Conservation (phyloP, 768 basidiomycete genomes). For the Suillus clintonianus region DNA sequence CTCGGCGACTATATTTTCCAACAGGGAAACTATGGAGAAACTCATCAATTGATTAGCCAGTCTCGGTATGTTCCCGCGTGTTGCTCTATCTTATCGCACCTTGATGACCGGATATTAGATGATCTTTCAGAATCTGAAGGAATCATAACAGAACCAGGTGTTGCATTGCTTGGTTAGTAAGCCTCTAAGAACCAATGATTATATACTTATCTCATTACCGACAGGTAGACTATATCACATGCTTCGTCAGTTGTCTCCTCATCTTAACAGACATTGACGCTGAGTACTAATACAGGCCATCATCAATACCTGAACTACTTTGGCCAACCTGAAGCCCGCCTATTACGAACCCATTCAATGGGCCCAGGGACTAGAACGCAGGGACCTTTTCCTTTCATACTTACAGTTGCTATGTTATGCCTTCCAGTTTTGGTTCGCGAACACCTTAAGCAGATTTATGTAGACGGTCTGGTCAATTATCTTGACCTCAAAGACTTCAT, state of each 20-base stretch:
- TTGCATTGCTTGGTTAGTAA: neutral
- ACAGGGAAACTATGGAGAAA: neutral
- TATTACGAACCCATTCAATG: neutral
- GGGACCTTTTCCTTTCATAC: neutral
- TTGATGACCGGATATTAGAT: no score
- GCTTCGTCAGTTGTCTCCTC: neutral
- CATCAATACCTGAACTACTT: neutral
- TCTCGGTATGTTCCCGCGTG: no score
- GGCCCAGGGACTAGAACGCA: neutral
- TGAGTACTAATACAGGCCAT: no score
- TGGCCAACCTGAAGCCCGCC: neutral
- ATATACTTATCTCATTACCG: no score
- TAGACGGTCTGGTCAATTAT: neutral
- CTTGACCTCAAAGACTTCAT: neutral
- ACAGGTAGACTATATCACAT: slow-evolving; percentile 2
- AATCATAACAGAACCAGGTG: neutral
- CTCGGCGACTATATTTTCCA: neutral
- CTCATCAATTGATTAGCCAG: neutral
- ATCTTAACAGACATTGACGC: no score
- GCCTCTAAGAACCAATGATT: no score
- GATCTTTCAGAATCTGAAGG: neutral
- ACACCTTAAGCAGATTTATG: neutral
- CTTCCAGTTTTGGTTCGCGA: neutral
- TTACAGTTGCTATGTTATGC: neutral
- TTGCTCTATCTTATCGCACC: no score